A percentile compares a stretch with the other conserved stretches of the same genome.
These are phyloP conservation scores for Heritiera littoralis DNA, from an alignment of 345 rosid species.

Conservation along the genomic window DNA sequence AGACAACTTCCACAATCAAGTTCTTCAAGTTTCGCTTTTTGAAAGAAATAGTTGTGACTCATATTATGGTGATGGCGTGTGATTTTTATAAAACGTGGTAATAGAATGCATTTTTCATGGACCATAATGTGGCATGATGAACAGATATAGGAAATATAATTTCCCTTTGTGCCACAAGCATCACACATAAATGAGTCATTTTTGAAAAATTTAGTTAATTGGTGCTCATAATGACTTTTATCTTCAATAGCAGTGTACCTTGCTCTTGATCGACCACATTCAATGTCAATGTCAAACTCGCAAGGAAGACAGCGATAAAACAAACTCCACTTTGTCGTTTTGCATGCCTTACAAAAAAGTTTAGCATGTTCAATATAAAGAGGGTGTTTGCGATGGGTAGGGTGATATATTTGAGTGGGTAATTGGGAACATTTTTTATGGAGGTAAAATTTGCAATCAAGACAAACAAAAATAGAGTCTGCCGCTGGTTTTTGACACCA, in stretches of 20 bases:
- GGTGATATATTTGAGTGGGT: background rate
- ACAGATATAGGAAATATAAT: constrained; percentile 8
- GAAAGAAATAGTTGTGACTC: background rate
- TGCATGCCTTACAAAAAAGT: background rate
- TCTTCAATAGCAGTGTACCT: background rate
- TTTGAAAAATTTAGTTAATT: background rate
- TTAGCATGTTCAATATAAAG: background rate
- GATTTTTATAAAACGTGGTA: background rate
- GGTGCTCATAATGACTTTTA: background rate
- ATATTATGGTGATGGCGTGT: constrained; percentile 15
- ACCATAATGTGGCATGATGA: background rate
- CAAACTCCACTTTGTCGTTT: background rate
- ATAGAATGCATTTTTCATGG: background rate
- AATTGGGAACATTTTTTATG: constrained; percentile 13
- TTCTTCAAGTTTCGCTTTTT: background rate
- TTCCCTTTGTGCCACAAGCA: constrained; percentile 24
- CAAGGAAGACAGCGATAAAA: background rate
- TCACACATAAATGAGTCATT: background rate
- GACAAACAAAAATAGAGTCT: background rate
- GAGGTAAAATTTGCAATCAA: background rate
- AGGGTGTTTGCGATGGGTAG: constrained; percentile 6
- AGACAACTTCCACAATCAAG: background rate
- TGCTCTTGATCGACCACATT: background rate
- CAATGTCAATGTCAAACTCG: background rate
- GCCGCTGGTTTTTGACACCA: too few species aligned